Evolutionary conservation across 495 filamentous ascomycete species (phyloP).

Genomic region (Aspergillus steynii): DNA sequence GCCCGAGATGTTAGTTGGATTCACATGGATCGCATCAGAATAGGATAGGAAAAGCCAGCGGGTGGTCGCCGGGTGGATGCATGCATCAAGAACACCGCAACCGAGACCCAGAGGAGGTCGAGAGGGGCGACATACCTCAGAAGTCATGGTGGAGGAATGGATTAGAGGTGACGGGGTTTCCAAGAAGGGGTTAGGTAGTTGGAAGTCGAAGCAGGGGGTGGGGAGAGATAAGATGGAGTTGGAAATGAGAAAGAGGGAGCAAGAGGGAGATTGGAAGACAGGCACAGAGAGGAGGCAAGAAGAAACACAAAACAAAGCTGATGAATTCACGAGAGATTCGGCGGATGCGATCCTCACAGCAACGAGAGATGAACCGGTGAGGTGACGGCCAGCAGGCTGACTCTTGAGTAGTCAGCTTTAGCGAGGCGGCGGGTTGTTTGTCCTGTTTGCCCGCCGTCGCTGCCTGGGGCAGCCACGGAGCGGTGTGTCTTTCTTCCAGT

Average conservation of each 20-base stretch:
- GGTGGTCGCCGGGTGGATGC: neutral
- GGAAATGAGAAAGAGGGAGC: conserved; percentile 11
- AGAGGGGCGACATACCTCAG: conserved; percentile 45
- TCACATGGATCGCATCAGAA: neutral
- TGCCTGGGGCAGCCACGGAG: conserved; percentile 19
- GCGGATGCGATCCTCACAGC: conserved; percentile 33
- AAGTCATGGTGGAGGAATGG: conserved; percentile 40
- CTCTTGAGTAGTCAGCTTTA: conserved; percentile 19
- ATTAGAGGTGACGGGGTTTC: conserved; percentile 18
- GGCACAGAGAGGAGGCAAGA: conserved; percentile 13
- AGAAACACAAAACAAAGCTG: conserved; percentile 13
- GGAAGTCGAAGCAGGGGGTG: conserved; percentile 8
- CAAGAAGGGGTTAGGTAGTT: conserved; percentile 4
- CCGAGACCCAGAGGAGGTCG: conserved; percentile 39
- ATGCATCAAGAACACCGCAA: conserved; percentile 4
- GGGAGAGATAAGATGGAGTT: conserved; percentile 5
- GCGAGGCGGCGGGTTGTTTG: conserved; percentile 30
- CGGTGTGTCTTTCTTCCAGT: neutral
- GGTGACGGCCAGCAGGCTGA: conserved; percentile 20
- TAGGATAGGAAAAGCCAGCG: conserved; percentile 19
- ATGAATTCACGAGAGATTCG: conserved; percentile 22
- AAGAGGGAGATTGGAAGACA: conserved; percentile 11
- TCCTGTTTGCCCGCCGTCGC: conserved; percentile 15
- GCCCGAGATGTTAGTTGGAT: conserved; percentile 31
- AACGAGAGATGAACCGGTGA: conserved; percentile 31